Percentiles rank a stretch among this genome's conserved stretches.
Conservation (phyloP, 225 moss, liverwort and hornwort genomes). For the Sphagnum contortum region DNA sequence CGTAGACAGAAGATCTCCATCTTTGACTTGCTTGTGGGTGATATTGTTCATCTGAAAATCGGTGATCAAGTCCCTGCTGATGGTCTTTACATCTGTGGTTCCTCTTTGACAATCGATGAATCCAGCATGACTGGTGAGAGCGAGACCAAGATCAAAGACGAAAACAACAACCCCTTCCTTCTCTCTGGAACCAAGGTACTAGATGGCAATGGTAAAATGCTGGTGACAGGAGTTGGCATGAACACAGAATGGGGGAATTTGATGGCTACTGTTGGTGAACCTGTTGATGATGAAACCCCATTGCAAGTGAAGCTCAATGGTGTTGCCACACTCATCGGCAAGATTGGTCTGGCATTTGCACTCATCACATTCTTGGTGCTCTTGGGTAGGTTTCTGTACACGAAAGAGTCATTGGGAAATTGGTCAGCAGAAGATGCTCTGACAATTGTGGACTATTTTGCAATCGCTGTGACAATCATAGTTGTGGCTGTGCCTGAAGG, state of each 20-base stretch:
- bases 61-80: conserved; percentile 19
- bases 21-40: conserved; percentile 12
- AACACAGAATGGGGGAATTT: conserved; percentile 18
- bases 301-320: conserved; percentile 21
- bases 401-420: neutral
- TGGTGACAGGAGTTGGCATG: conserved; percentile 18
- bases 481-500: conserved; percentile 21
- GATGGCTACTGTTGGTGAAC: conserved; percentile 9
- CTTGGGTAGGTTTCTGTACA: conserved; percentile 6
- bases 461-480: conserved; percentile 15
- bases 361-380: conserved; percentile 9
- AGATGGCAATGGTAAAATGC: conserved; percentile 13
- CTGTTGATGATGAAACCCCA: conserved; percentile 8
- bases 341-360: conserved; percentile 12
- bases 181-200: conserved; percentile 15
- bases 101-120: conserved; percentile 11
- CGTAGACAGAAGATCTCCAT: conserved; percentile 8
- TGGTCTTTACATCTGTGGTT: conserved; percentile 6
- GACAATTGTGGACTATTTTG: conserved; percentile 11
- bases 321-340: conserved; percentile 14
- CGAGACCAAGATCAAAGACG: neutral
- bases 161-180: conserved; percentile 6
- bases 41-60: conserved; percentile 11
- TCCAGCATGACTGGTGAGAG: conserved; percentile 18
- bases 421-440: conserved; percentile 5